Conservation (phyloP, 2,329 filamentous ascomycete genomes). For the Endoconidiophora polonica region DNA sequence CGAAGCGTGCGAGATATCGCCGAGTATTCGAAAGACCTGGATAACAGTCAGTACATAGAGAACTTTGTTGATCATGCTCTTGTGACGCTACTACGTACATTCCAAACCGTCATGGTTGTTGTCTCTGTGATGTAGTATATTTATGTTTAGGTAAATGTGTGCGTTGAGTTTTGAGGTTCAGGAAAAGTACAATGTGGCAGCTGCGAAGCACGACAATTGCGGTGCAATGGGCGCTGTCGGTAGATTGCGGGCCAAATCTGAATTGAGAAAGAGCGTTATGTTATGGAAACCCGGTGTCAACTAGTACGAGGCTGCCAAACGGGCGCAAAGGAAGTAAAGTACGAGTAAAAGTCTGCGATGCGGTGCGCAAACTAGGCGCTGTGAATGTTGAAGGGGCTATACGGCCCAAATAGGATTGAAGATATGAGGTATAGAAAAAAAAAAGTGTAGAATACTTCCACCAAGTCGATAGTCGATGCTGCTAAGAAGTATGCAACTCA, state of each 20-base stretch:
- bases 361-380: background rate
- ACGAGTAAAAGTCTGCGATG: background rate
- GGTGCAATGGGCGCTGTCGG: too few species aligned
- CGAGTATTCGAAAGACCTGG: constrained; percentile 57
- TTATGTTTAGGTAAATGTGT: background rate
- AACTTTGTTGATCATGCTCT: background rate
- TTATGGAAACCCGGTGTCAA: too few species aligned
- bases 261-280: too few species aligned
- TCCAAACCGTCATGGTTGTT: constrained; percentile 25
- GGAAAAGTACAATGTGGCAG: background rate
- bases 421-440: too few species aligned
- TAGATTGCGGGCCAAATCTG: too few species aligned
- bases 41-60: background rate
- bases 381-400: too few species aligned
- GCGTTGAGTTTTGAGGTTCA: background rate
- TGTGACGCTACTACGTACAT: constrained; percentile 18
- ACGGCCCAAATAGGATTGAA: too few species aligned
- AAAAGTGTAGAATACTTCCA: too few species aligned
- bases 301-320: background rate
- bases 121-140: background rate
- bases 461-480: too few species aligned
- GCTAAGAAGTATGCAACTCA: too few species aligned
- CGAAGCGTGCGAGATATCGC: constrained; percentile 66
- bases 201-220: too few species aligned
- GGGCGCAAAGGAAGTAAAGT: background rate